Base-by-base conservation (phyloP, 2,329 filamentous ascomycete genomes). In the Exophiala alcalophila region DNA sequence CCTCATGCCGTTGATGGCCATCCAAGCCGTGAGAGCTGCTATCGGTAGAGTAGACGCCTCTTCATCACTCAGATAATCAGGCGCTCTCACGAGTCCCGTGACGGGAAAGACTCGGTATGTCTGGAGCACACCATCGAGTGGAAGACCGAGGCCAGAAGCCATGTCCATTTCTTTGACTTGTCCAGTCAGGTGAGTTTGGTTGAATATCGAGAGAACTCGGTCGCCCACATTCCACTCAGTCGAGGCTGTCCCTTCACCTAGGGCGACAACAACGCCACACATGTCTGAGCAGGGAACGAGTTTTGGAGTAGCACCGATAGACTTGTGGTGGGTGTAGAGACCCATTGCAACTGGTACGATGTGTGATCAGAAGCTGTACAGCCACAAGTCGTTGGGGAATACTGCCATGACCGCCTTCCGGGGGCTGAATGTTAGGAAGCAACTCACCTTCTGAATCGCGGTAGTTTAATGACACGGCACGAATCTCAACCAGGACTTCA, bases 401-500 rank as follows among this genome's bases (percentile, higher is more conserved):
- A n/a, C n/a, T n/a, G n/a, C n/a, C n/a, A n/a, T n/a, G n/a, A n/a
- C n/a, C n/a, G n/a, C n/a, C n/a, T n/a, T n/a, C n/a, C n/a, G n/a
- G n/a, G n/a, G n/a, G n/a, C n/a, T n/a, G n/a, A n/a, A 10, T 4
- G 14, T 2, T 9, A 9, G 7, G 10, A 20, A 14, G 14, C 15
- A 30, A 15, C 27, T 21, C 34, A 45, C 47, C 44, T 44, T 73
- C 62, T 4, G 73, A 53, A 28, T 75, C 72, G 12, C 72, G 65
- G 44, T 73, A 74, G 48, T 76, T 76, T 39, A 76, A 57, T 8
- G 69, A 70, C 1, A 68, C 71, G 4, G 65, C 68, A 7, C 67
- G 55, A 1, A 76, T 70, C 63, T 83, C 83, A 55, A 90, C 80
- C 21, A 90, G 71, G 4, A 77, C 57, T 47, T 83, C 77, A 1